Percentiles rank a stretch among this genome's conserved stretches.
phyloP scores from a whole-genome alignment of 2,329 filamentous ascomycete genomes.

The Immersiporthe knoxdaviesiana region DNA sequence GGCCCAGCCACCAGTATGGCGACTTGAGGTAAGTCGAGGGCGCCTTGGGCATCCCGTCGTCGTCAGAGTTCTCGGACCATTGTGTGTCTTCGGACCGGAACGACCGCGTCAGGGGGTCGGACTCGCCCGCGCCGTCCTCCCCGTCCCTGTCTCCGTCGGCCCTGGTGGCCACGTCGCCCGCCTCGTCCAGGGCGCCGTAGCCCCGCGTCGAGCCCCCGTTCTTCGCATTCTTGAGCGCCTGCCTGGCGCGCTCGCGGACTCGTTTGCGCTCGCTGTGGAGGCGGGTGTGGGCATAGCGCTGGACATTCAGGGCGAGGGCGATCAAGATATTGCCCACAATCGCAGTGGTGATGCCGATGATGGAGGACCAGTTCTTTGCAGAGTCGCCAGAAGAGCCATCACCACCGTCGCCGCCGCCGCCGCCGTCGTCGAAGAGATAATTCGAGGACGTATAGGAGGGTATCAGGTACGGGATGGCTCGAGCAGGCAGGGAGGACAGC shows the following conservation, averaged over 20 bases:
- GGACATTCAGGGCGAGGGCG: constrained; percentile 92
- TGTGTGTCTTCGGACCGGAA: constrained; percentile 50
- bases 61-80: constrained; percentile 43
- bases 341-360: constrained; percentile 93
- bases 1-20: constrained; percentile 95
- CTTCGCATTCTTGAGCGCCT: constrained; percentile 53
- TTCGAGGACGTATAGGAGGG: constrained; percentile 29
- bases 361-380: constrained; percentile 77
- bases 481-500: constrained; percentile 20
- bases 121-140: constrained; percentile 44
- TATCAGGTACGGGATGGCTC: constrained; percentile 22
- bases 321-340: constrained; percentile 94
- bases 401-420: constrained; percentile 26
- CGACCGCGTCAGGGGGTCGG: constrained; percentile 56
- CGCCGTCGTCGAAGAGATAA: constrained; percentile 31
- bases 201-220: constrained; percentile 35
- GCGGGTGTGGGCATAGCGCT: constrained; percentile 90
- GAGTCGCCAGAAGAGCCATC: constrained; percentile 38
- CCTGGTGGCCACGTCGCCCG: constrained; percentile 34
- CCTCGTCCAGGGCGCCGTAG: constrained; percentile 36
- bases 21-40: constrained; percentile 81
- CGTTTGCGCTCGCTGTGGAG: constrained; percentile 72
- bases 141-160: constrained; percentile 41
- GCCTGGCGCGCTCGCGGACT: constrained; percentile 57
- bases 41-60: constrained; percentile 40